Base-by-base conservation (phyloP, 345 rosid genomes). In the Corymbia maculata region DNA sequence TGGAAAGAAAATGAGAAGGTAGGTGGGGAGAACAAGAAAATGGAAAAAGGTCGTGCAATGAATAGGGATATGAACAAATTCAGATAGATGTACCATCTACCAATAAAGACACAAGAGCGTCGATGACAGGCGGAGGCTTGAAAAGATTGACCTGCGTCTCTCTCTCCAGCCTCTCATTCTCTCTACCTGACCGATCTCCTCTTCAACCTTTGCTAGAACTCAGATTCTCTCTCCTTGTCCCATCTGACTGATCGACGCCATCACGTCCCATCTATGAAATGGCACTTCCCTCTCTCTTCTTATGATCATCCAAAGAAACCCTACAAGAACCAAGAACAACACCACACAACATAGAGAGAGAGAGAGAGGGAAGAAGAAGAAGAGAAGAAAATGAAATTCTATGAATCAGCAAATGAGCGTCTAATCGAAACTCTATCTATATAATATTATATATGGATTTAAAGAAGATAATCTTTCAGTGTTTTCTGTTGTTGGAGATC, bases 141-240 rank as follows among this genome's bases (percentile, higher is more conserved):
- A 93, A 92, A 93, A 91, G 95, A 93, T 94, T 93, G 95, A 92
- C 95, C 93, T 93, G 90, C 87, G 88, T 89, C 91, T 89, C 89
- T 89, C 92, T 57, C 89, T 57, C 89, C 53, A 85, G 88, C 30
- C 45, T 59, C 51, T 50, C 42, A 17, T 61, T 52, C 68, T 50
- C 88, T n/a, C 85, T 86, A 36, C 42, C 84, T 49, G 49, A 75
- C 49, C 49, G 49, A 75, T 75, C 82, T 42, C 84, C 24, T 75
- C 84, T 75, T 75, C 84, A 75, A 42, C 84, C 9, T 75, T 21
- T 42, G 84, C 49, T 19, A 36, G 92, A 90, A 89, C 93, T 93
- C 93, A 91, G 93, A 92, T 90, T 90, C 95, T 90, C 91, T 75
- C 84, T 45, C 84, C 91, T 92, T 92, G 94, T 93, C 89, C 89